Evolutionary conservation across 2,329 filamentous ascomycete species (phyloP).

Genomic region (Aureobasidium sp.): DNA sequence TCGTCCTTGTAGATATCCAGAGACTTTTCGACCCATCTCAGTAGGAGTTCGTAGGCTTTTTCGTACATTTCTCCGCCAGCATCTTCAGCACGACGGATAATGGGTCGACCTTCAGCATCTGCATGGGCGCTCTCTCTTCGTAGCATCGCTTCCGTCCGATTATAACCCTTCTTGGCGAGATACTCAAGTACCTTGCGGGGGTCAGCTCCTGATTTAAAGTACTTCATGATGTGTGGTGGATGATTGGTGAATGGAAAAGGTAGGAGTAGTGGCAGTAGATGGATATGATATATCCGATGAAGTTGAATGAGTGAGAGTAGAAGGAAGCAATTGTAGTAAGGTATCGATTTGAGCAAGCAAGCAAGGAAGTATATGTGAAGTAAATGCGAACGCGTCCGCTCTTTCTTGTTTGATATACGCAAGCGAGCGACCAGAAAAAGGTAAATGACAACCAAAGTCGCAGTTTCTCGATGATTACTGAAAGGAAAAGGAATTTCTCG

Average conservation of each 20-base stretch:
- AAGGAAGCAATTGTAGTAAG: background rate
- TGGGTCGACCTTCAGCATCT: conserved; percentile 70
- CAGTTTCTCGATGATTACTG: background rate
- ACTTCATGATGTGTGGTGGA: background rate
- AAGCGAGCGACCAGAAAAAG: background rate
- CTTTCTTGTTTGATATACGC: background rate
- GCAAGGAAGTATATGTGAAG: background rate
- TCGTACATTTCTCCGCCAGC: conserved; percentile 66
- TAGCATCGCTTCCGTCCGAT: conserved; percentile 83
- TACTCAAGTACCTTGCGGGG: conserved; percentile 74
- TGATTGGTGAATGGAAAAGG: background rate
- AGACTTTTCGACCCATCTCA: conserved; percentile 77
- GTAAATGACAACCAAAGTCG: background rate
- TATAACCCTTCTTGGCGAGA: conserved; percentile 89
- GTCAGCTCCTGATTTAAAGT: conserved; percentile 13
- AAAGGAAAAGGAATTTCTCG: background rate
- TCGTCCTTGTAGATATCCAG: conserved; percentile 95
- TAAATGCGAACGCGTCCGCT: background rate
- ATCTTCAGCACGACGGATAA: conserved; percentile 58
- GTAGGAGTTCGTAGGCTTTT: conserved; percentile 50
- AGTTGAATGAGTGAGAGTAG: background rate
- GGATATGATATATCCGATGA: background rate
- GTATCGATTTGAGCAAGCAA: background rate
- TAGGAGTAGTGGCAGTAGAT: background rate
- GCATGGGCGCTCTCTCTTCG: conserved; percentile 81